Conservation (phyloP, 495 filamentous ascomycete species). For the Xylaria sp. region DNA sequence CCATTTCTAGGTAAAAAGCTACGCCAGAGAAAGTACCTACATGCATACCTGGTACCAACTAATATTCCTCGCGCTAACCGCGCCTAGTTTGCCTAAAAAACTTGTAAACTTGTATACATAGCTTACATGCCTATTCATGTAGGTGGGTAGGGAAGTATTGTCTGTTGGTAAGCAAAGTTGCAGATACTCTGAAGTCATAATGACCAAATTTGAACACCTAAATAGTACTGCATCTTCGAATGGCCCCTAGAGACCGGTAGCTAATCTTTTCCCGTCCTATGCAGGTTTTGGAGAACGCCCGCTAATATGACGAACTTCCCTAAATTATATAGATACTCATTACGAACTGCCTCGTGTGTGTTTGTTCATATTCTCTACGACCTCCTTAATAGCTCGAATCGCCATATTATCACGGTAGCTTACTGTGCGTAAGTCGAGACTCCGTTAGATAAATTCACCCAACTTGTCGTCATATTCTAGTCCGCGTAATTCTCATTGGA, state of each 20-base stretch:
- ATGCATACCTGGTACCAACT: background rate
- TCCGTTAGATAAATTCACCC: background rate
- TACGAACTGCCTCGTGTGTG: background rate
- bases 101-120: background rate
- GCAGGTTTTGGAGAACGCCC: background rate
- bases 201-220: background rate
- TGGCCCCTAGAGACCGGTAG: background rate
- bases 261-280: background rate
- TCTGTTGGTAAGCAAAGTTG: background rate
- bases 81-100: background rate
- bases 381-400: background rate
- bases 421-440: background rate
- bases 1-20: background rate
- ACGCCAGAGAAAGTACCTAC: background rate
- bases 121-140: slow-evolving; percentile 5
- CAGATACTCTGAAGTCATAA: background rate
- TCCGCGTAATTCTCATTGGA: background rate
- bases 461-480: background rate
- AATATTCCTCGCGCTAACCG: slow-evolving; percentile 15
- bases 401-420: background rate
- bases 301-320: background rate
- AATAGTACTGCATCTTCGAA: background rate
- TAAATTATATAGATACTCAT: background rate
- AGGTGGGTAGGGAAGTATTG: background rate
- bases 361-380: background rate